Base-by-base conservation (phyloP, 345 rosid genomes). In the Trapa bicornis region DNA sequence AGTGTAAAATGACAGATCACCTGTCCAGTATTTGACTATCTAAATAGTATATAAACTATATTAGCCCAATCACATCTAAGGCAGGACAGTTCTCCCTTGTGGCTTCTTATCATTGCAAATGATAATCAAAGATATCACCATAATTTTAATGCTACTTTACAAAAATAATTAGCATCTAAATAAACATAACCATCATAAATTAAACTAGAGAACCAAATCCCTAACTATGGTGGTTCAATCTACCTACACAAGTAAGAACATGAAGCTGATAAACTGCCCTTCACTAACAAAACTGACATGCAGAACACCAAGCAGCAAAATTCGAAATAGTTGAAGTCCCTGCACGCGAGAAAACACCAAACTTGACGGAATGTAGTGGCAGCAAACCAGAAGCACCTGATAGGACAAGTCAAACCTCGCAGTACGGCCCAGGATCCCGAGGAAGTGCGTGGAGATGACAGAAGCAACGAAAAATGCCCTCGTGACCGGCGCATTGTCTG, bases 401-500 rank as follows among this genome's bases (percentile, higher is more conserved):
- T 87, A 90, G 36, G 97, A 93, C 75, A 93, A 77, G 12, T 96
- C 94, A 57, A 88, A 87, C 69, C 83, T 81, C 65, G 65, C 48
- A 64, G 86, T 81, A 65, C 85, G 85, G 47, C 94, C 96, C 77
- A 74, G 81, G 87, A 93, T 86, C 86, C 98, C 96, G 70, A 82
- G 84, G 77, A 86, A 77, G 8, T 88, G 72, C 69, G 95, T 81
- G 85, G 88, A 93, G 73, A 91, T 54, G 17, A 79, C 86, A 80
- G 80, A 81, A 37, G 87, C 85, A 52, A 88, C 81, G 6, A 88
- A 79, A 69, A 88, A 91, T 5, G 78, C 77, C 76, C 78, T 90
- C 15, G 99, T 85, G 32, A 91, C 87, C n/a, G 92, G 92, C 70
- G 97, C 97, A 82, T 93, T 93, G 80, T 80, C 98, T 93, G 79